Conservation (phyloP, 2,329 filamentous ascomycete genomes). For the Epichloe hybrida region DNA sequence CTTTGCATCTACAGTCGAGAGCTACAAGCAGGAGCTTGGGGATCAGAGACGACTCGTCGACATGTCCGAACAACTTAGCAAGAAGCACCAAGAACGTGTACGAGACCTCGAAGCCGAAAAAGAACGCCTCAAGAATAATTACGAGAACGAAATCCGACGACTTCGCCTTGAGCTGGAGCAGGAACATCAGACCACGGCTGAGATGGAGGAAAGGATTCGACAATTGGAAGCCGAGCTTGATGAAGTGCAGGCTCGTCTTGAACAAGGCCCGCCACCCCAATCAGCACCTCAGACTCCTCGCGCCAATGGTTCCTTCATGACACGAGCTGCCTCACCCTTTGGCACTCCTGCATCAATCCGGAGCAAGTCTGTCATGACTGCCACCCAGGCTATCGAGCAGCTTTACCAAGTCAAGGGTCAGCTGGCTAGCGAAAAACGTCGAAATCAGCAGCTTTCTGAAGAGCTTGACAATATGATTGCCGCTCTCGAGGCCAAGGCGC, state of each 20-base stretch:
- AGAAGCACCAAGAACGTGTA: slow-evolving; percentile 56
- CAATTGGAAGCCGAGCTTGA: slow-evolving; percentile 41
- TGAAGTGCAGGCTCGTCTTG: slow-evolving; percentile 34
- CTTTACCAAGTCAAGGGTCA: slow-evolving; percentile 56
- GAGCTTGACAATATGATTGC: slow-evolving; percentile 77
- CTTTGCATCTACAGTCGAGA: slow-evolving; percentile 68
- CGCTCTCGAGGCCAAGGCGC: slow-evolving; percentile 72
- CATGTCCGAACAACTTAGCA: slow-evolving; percentile 62
- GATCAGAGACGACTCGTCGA: slow-evolving; percentile 69
- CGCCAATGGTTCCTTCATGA: slow-evolving; percentile 40
- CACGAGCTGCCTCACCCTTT: slow-evolving; percentile 46
- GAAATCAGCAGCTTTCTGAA: slow-evolving; percentile 58
- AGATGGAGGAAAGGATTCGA: slow-evolving; percentile 34
- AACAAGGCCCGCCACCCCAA: slow-evolving; percentile 28
- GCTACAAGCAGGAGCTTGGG: slow-evolving; percentile 76
- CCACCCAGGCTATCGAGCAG: slow-evolving; percentile 51
- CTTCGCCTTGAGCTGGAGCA: slow-evolving; percentile 44
- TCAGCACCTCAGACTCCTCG: slow-evolving; percentile 49
- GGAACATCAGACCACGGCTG: slow-evolving; percentile 31
- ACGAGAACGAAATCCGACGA: slow-evolving; percentile 44
- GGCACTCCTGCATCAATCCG: slow-evolving; percentile 46
- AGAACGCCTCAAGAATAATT: slow-evolving; percentile 46
- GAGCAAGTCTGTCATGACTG: slow-evolving; percentile 40
- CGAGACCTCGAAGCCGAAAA: slow-evolving; percentile 56
- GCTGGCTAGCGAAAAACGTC: slow-evolving; percentile 59